phyloP scores from a whole-genome alignment of 225 moss, liverwort and hornwort genomes.

The Pseudoscleropodium purum region DNA sequence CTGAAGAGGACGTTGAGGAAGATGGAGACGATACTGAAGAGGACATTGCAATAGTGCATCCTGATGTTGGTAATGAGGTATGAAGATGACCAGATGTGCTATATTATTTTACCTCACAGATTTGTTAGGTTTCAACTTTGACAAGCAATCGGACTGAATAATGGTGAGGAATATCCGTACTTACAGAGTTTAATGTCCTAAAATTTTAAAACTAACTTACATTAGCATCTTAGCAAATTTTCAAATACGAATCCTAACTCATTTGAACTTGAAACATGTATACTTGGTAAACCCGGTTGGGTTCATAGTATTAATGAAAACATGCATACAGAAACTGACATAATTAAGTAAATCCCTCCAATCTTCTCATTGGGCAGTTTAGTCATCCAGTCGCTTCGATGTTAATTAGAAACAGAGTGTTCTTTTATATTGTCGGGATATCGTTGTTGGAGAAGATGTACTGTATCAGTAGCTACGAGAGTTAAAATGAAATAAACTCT shows the following conservation, averaged over 20 bases:
- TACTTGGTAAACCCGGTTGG: background rate
- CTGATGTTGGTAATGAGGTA: conserved; percentile 91
- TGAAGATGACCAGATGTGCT: background rate
- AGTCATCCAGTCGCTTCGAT: background rate
- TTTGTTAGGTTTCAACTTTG: background rate
- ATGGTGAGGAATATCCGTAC: background rate
- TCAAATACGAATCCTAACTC: background rate
- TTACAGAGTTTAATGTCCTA: background rate
- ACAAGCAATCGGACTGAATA: background rate
- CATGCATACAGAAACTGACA: background rate
- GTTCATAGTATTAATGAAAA: background rate
- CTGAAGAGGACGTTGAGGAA: conserved; percentile 70
- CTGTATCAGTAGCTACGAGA: background rate
- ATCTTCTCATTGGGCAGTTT: background rate
- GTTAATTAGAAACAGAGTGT: background rate
- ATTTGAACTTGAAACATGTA: background rate
- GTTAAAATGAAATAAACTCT: background rate
- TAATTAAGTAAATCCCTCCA: background rate
- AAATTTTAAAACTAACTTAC: background rate
- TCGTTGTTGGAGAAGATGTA: background rate
- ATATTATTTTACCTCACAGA: background rate
- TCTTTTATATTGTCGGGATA: background rate
- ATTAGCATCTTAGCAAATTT: background rate
- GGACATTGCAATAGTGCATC: conserved; percentile 73
- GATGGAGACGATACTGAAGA: conserved; percentile 84